Percentiles rank a stretch among this genome's conserved stretches.
Conservation (phyloP, 106 monocot species). For the Iris macrosiphon region DNA sequence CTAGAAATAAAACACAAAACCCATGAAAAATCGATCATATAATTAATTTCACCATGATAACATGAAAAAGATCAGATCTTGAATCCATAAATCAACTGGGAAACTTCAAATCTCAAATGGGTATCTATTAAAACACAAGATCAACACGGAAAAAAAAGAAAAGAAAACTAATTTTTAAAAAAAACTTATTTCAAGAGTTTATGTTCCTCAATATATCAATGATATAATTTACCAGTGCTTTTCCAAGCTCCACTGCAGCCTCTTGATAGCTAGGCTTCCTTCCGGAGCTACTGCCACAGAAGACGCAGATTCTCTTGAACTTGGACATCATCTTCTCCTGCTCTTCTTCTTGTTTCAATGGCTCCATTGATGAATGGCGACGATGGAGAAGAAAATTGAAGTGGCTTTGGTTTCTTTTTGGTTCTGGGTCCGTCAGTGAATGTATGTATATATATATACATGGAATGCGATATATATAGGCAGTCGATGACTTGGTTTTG, state of each 20-base stretch:
- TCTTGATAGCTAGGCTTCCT: conserved; percentile 49
- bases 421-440: too few relatives aligned
- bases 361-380: too few relatives aligned
- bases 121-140: neutral
- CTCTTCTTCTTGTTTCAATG: neutral
- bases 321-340: too few relatives aligned
- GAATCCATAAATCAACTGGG: neutral
- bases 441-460: too few relatives aligned
- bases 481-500: too few relatives aligned
- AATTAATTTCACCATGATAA: neutral
- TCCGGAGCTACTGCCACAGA: conserved; percentile 65
- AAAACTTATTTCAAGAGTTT: neutral
- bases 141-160: neutral
- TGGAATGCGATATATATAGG: too few relatives aligned
- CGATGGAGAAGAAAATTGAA: too few relatives aligned
- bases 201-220: too few relatives aligned
- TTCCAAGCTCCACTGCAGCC: conserved; percentile 65
- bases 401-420: too few relatives aligned
- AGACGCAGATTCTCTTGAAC: conserved; percentile 68
- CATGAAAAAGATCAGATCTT: neutral
- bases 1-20: neutral
- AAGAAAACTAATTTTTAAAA: neutral
- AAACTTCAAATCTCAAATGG: neutral
- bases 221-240: conserved; percentile 55
- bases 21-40: neutral